Conservation (phyloP, 345 rosid genomes). For the Dimocarpus longan region DNA sequence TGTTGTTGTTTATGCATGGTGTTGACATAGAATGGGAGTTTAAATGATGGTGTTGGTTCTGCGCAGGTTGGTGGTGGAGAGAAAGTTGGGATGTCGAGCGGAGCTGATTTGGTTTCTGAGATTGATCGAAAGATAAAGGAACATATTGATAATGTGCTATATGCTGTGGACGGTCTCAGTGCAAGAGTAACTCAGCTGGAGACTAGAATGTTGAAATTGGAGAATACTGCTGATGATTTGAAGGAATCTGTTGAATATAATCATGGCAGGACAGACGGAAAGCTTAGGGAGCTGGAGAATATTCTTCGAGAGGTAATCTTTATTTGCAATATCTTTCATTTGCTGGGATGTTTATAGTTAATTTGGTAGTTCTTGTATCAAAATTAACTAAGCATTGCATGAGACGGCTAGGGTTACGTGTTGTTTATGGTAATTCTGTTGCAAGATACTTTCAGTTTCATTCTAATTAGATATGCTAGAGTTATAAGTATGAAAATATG, state of each 20-base stretch:
- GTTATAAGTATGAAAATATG: neutral
- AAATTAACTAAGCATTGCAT: neutral
- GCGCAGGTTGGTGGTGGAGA: conserved; percentile 11
- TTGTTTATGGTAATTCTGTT: neutral
- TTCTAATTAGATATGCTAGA: neutral
- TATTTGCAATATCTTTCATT: neutral
- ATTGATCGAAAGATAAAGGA: conserved; percentile 52
- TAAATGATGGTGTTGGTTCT: conserved; percentile 24
- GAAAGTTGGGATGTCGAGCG: conserved; percentile 20
- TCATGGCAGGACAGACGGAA: conserved; percentile 50
- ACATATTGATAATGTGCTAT: conserved; percentile 40
- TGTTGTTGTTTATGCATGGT: neutral
- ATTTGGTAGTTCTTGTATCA: neutral
- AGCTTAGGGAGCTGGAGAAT: conserved; percentile 51
- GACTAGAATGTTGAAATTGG: conserved; percentile 41
- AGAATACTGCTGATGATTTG: conserved; percentile 44
- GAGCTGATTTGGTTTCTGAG: conserved; percentile 37
- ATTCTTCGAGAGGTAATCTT: conserved; percentile 49
- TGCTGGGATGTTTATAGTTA: neutral
- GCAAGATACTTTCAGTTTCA: neutral
- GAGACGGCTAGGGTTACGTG: neutral
- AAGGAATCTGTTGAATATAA: conserved; percentile 43
- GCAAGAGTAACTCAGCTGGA: conserved; percentile 54
- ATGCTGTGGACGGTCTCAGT: conserved; percentile 44
- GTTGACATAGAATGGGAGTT: conserved; percentile 25